Evolutionary conservation across 164 flowering plant species (phyloP), one percentile per base, ranked within the genome.

Genomic region (Chloranthus sessilifolius): DNA sequence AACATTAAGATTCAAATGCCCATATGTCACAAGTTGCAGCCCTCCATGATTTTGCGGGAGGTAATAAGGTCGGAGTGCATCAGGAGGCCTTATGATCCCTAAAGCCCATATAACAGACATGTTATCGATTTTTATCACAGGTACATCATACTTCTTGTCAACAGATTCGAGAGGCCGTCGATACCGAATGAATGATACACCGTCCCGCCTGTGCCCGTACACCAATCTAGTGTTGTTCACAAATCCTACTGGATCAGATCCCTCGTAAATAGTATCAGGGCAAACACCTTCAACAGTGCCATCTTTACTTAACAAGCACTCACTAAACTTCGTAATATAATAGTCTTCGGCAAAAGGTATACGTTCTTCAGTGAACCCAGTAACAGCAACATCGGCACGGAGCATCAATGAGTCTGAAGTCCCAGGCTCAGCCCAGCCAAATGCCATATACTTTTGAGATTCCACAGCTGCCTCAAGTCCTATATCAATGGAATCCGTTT

Each of bases 51-150:
- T 82, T 53, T 82, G 91, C 1, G 99, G 99, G 35, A 88, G 78
- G 61, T 86, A 88, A 60, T 74, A 79, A 1, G 96, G 91, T 7
- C 82, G 79, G 26, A 92, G 70, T 28, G 73, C 31, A 58, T 92
- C 96, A 0, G 96, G 96, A 0, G 96, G 94, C 62, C 82, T 75
- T n/a, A 92, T 76, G 49, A 69, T 41, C 36, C 99, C 99, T 52
- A 92, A 31, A 5, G 99, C 96, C 99, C 99, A 92, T 51, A 92
- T 72, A 3, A 84, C 91, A 0, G 80, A 84, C 94, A 81, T 79
- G 47, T 73, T 79, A 9, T 30, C 81, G 1, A 54, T 62, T 28
- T 36, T 58, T 54, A 78, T 68, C 56, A 92, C 78, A 2, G 66
- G 53, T 30, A 70, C 15, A 69, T 92, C 99, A 58, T 73, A 83